Percentiles rank a stretch among this genome's conserved stretches.
Evolutionary conservation across 2,329 filamentous ascomycete genomes (phyloP).

Genomic region (Penicillium sp.): DNA sequence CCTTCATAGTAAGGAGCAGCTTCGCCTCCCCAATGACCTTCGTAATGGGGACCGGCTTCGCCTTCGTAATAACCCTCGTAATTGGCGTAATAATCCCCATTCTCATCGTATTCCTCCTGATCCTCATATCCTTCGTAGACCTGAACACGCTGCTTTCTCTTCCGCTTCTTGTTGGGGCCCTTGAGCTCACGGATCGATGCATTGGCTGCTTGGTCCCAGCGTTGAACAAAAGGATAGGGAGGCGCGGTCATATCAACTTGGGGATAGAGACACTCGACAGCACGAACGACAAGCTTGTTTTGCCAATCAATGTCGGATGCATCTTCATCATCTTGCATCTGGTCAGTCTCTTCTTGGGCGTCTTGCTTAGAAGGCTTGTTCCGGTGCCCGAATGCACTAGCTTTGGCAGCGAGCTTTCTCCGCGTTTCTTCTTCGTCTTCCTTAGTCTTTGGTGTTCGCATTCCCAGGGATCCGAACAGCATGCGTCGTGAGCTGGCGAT

Average conservation of each 20-base stretch:
- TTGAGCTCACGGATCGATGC: slow-evolving; percentile 34
- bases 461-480: slow-evolving; percentile 62
- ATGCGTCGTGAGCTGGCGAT: slow-evolving; percentile 58
- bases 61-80: slow-evolving; percentile 17
- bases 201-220: slow-evolving; percentile 73
- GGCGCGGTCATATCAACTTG: slow-evolving; percentile 61
- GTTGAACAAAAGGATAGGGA: slow-evolving; percentile 80
- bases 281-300: slow-evolving; percentile 62
- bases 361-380: neutral
- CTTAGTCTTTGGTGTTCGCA: slow-evolving; percentile 59
- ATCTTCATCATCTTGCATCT: slow-evolving; percentile 23
- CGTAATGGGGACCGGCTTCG: neutral
- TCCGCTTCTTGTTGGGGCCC: slow-evolving; percentile 31
- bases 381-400: slow-evolving; percentile 25
- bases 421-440: slow-evolving; percentile 58
- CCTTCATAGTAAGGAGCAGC: slow-evolving; percentile 18
- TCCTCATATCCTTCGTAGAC: slow-evolving; percentile 36
- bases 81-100: slow-evolving; percentile 25
- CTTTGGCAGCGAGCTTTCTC: slow-evolving; percentile 50
- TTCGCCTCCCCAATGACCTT: neutral
- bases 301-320: slow-evolving; percentile 61
- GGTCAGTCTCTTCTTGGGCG: neutral
- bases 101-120: slow-evolving; percentile 35
- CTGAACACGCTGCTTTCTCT: slow-evolving; percentile 47
- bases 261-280: slow-evolving; percentile 75